Evolutionary conservation across 805 yeast genomes (phyloP).

Genomic region (Millerago galiae): DNA sequence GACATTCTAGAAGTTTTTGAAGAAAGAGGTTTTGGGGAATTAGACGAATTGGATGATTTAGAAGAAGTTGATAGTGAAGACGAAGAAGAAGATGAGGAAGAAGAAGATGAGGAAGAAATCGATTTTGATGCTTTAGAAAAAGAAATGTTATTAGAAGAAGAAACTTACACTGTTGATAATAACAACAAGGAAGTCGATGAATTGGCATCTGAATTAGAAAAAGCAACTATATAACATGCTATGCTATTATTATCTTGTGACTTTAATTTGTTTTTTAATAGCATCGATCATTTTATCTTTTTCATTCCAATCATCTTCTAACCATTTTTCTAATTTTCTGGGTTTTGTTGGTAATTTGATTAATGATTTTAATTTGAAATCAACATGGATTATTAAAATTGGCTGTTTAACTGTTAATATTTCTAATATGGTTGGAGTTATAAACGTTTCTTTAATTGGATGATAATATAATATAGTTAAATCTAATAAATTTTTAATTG

Average conservation of each 20-base stretch:
- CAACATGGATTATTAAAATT: constrained; percentile 22
- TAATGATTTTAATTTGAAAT: constrained; percentile 28
- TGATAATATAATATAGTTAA: constrained; percentile 33
- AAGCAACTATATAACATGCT: constrained; percentile 36
- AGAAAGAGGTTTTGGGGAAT: constrained; percentile 68
- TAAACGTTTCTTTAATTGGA: constrained; percentile 25
- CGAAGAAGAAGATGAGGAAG: constrained; percentile 33
- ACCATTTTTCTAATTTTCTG: constrained; percentile 61
- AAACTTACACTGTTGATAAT: constrained; percentile 34
- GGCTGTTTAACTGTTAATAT: constrained; percentile 29
- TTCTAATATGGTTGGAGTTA: constrained; percentile 32
- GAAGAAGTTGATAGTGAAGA: constrained; percentile 67
- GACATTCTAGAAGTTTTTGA: constrained; percentile 57
- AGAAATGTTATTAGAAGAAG: constrained; percentile 34
- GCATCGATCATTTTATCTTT: constrained; percentile 51
- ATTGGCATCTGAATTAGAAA: constrained; percentile 53
- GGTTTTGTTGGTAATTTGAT: constrained; percentile 46
- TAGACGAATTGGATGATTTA: constrained; percentile 91
- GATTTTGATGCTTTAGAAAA: constrained; percentile 28
- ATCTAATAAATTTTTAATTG: constrained; percentile 24
- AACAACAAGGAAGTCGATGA: constrained; percentile 45
- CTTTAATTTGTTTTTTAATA: constrained; percentile 29
- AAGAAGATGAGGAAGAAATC: constrained; percentile 33
- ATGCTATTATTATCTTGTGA: constrained; percentile 5
- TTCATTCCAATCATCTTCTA: constrained; percentile 65